Conservation (phyloP, 2,329 filamentous ascomycete genomes). For the Sporothrix protearum region DNA sequence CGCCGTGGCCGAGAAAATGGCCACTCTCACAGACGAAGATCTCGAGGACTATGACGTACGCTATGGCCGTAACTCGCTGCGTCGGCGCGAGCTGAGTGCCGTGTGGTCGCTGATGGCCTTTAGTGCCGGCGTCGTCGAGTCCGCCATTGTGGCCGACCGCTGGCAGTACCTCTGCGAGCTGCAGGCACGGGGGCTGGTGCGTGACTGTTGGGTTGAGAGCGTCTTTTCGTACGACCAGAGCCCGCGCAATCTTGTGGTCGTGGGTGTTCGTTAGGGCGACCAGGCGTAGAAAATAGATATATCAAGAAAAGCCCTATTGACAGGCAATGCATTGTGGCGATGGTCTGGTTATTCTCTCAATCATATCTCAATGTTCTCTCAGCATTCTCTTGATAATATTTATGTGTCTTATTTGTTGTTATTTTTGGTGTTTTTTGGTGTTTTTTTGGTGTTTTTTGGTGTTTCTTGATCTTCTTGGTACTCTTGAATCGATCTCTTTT, state of each 20-base stretch:
- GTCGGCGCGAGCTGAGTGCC: constrained; percentile 77
- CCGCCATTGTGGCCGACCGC: constrained; percentile 82
- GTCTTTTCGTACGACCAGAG: constrained; percentile 87
- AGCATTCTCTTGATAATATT: neutral
- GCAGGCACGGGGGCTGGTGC: constrained; percentile 52
- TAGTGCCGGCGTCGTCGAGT: constrained; percentile 83
- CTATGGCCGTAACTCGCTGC: constrained; percentile 48
- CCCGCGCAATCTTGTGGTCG: constrained; percentile 87
- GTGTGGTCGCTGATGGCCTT: constrained; percentile 97
- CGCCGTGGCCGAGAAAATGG: constrained; percentile 63
- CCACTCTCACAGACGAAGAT: constrained; percentile 66
- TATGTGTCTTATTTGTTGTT: too few relatives aligned
- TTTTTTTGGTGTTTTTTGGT: too few relatives aligned
- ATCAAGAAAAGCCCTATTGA: neutral
- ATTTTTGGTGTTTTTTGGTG: too few relatives aligned
- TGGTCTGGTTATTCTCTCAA: too few relatives aligned
- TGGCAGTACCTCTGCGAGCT: constrained; percentile 86
- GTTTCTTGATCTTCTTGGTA: neutral
- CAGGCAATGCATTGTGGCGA: neutral
- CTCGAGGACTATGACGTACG: constrained; percentile 65
- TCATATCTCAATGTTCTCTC: too few relatives aligned
- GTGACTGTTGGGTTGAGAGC: constrained; percentile 82
- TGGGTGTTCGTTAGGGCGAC: constrained; percentile 68
- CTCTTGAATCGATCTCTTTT: neutral
- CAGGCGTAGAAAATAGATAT: neutral